Conservation (phyloP, 1,284 basidiomycete species). For the Anthracocystis walkeri region DNA sequence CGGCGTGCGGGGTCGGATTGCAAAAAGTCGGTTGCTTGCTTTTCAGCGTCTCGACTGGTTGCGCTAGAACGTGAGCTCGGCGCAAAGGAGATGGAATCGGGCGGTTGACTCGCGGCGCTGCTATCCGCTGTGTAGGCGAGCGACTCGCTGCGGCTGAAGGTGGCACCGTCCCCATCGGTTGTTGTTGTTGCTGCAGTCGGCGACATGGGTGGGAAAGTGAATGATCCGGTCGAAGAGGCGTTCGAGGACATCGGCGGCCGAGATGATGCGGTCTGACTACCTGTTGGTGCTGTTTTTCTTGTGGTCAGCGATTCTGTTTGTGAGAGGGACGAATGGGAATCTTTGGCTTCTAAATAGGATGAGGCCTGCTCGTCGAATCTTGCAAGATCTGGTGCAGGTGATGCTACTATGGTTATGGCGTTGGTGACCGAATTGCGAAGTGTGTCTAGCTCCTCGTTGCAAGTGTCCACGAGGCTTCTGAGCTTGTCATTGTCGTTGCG, state of each 20-base stretch:
- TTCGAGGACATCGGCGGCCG: constrained; percentile 4
- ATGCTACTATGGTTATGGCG: constrained; percentile 30
- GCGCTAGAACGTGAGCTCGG: constrained; percentile 48
- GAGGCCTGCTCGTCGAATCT: constrained; percentile 13
- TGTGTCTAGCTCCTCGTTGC: constrained; percentile 55
- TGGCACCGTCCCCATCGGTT: neutral
- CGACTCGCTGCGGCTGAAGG: constrained; percentile 23
- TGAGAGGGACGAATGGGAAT: neutral
- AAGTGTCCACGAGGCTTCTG: constrained; percentile 47
- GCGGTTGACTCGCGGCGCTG: constrained; percentile 38
- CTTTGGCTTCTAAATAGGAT: constrained; percentile 5
- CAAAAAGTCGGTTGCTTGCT: constrained; percentile 30
- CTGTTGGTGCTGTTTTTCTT: neutral
- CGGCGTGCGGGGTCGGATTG: constrained; percentile 31
- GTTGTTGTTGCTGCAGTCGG: neutral
- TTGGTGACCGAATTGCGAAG: constrained; percentile 42
- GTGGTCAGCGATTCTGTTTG: neutral
- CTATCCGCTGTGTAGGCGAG: constrained; percentile 41
- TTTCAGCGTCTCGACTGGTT: constrained; percentile 46
- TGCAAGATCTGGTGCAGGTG: constrained; percentile 27
- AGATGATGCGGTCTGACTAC: neutral
- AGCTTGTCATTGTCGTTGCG: constrained; percentile 48
- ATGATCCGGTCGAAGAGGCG: constrained; percentile 23
- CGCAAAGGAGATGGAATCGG: constrained; percentile 36
- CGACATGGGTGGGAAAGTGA: constrained; percentile 24